Evolutionary conservation across 2,329 filamentous ascomycete species (phyloP).

Genomic region (Scedosporium dehoogii): DNA sequence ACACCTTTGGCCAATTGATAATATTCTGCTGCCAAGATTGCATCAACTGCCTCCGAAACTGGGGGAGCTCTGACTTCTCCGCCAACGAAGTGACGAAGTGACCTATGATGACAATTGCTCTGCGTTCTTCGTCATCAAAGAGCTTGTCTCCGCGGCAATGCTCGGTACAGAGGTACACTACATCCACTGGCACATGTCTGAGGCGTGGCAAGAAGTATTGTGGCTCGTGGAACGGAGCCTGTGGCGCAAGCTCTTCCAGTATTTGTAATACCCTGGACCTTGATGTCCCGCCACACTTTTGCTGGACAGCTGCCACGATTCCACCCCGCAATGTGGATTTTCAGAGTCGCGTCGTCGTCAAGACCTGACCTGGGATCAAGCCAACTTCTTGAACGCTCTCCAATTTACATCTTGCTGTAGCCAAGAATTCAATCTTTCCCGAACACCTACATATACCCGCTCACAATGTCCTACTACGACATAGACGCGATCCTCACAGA

Average conservation of each 20-base stretch:
- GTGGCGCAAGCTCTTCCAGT: background rate
- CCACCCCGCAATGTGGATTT: too few species aligned
- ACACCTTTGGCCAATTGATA: background rate
- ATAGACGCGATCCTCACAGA: conserved; percentile 78
- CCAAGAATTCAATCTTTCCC: background rate
- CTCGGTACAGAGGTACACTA: background rate
- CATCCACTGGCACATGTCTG: background rate
- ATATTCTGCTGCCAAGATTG: background rate
- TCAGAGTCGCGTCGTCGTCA: too few species aligned
- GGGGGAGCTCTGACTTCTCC: background rate
- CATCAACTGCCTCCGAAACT: background rate
- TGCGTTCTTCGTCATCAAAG: background rate
- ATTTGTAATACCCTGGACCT: too few species aligned
- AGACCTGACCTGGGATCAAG: too few species aligned
- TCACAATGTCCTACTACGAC: conserved; percentile 67
- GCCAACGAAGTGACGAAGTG: too few species aligned
- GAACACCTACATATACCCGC: background rate
- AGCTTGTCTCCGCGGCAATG: background rate
- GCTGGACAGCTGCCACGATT: too few species aligned
- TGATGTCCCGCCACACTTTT: too few species aligned
- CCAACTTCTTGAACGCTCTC: too few species aligned
- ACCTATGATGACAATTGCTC: too few species aligned
- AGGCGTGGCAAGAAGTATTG: background rate
- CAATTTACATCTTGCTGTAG: too few species aligned
- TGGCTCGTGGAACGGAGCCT: background rate